Evolutionary conservation across 2,329 filamentous ascomycete genomes (phyloP).

Genomic region (Colletotrichum tabaci): DNA sequence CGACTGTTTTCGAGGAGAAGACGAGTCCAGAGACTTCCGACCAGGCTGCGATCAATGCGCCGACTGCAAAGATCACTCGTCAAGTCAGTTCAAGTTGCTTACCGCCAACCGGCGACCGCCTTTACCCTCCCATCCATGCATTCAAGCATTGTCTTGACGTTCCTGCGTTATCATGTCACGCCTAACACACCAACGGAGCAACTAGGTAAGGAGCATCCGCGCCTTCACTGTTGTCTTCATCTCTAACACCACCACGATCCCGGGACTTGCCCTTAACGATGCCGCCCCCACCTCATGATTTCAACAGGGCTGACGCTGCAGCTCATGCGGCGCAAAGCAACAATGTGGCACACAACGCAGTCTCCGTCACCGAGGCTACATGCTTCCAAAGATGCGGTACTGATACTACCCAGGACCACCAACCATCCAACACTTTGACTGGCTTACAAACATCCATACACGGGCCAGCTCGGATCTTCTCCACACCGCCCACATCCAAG

Average conservation of each 20-base stretch:
- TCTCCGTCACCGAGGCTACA: neutral
- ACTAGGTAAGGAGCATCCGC: constrained; percentile 4
- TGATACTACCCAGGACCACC: no score
- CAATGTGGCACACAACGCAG: neutral
- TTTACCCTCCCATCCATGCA: constrained; percentile 21
- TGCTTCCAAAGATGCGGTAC: neutral
- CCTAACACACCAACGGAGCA: constrained; percentile 5
- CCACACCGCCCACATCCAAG: neutral
- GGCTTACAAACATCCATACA: neutral
- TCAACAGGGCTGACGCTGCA: neutral
- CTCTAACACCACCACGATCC: constrained; percentile 1
- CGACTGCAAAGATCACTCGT: constrained; percentile 11
- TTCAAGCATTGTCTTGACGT: constrained; percentile 3
- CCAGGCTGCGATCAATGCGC: constrained; percentile 31
- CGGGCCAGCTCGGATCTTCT: neutral
- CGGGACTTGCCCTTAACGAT: neutral
- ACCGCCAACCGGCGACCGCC: neutral
- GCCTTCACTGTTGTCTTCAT: neutral
- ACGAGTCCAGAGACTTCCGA: neutral
- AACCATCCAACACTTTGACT: neutral
- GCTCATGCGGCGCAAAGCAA: neutral
- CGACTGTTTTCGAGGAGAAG: constrained; percentile 1
- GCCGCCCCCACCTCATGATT: constrained; percentile 2
- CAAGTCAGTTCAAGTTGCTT: constrained; percentile 1
- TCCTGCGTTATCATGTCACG: constrained; percentile 21